Evolutionary conservation across 23 red algal species (phyloP).

Genomic region (Cyanidioschyzon merolae): DNA sequence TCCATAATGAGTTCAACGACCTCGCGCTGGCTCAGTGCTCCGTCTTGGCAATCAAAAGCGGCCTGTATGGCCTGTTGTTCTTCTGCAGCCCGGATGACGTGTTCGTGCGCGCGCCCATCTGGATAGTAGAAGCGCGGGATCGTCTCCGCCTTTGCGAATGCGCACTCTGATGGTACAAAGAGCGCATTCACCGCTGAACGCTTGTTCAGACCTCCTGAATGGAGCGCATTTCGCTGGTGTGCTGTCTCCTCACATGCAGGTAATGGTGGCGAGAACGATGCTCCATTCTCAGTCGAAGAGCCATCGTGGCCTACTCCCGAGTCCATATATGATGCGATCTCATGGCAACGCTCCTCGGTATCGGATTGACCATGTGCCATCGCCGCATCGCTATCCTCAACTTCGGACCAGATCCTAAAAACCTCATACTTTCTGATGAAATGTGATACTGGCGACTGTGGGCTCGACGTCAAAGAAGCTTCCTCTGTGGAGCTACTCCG

Average conservation of each 20-base stretch:
- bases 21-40: slow-evolving; percentile 34
- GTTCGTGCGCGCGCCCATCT: slow-evolving; percentile 34
- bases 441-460: background rate
- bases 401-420: background rate
- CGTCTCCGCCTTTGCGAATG: background rate
- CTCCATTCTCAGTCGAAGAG: background rate
- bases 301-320: background rate
- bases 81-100: slow-evolving; percentile 34
- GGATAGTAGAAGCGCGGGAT: slow-evolving; percentile 77
- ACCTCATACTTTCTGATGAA: background rate
- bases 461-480: background rate
- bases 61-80: slow-evolving; percentile 30
- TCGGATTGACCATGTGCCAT: background rate
- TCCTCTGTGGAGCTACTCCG: background rate
- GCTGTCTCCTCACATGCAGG: background rate
- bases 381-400: background rate
- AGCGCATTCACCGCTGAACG: background rate
- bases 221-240: background rate
- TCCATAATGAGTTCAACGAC: slow-evolving; percentile 41
- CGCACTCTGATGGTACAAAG: background rate
- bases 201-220: too few species aligned
- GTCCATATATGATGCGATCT: background rate
- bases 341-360: too few species aligned
- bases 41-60: slow-evolving; percentile 19
- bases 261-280: background rate